Evolutionary conservation across 1,284 basidiomycete genomes (phyloP).

Genomic region (Heterobasidion occidentale): DNA sequence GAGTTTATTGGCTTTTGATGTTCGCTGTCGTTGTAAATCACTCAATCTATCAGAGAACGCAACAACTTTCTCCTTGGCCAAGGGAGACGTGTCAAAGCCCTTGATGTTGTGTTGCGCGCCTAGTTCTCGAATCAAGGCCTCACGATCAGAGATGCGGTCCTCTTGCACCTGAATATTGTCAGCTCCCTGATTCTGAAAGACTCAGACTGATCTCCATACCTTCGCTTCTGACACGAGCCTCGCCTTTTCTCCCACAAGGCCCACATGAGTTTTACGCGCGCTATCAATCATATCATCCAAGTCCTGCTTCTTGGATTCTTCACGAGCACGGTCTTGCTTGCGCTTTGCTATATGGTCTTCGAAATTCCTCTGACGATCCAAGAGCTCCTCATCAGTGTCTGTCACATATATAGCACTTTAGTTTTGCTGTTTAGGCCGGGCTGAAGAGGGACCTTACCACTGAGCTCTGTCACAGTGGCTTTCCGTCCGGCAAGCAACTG

Average conservation of each 20-base stretch:
- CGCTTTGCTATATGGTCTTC: slow-evolving; percentile 55
- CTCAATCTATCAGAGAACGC: slow-evolving; percentile 62
- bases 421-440: neutral
- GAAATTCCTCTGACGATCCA: slow-evolving; percentile 64
- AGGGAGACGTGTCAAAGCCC: slow-evolving; percentile 62
- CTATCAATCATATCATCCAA: slow-evolving; percentile 52
- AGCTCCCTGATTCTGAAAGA: neutral
- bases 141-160: slow-evolving; percentile 65
- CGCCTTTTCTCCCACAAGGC: slow-evolving; percentile 53
- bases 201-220: slow-evolving; percentile 25
- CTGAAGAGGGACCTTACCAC: neutral
- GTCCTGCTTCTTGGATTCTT: slow-evolving; percentile 48
- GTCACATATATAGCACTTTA: slow-evolving; percentile 2
- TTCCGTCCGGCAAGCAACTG: slow-evolving; percentile 43
- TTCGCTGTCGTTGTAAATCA: slow-evolving; percentile 51
- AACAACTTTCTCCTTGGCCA: slow-evolving; percentile 58
- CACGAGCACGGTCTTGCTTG: slow-evolving; percentile 38
- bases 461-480: neutral
- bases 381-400: slow-evolving; percentile 79
- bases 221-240: slow-evolving; percentile 58
- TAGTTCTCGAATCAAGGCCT: slow-evolving; percentile 67
- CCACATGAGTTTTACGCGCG: slow-evolving; percentile 47
- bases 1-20: slow-evolving; percentile 46
- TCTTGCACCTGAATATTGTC: slow-evolving; percentile 57
- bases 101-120: slow-evolving; percentile 63